A percentile compares a stretch with the other conserved stretches of the same genome.
These are phyloP conservation scores for Trichoderma asperellum DNA, from an alignment of 2,329 filamentous ascomycete genomes.

Conservation along the genomic window DNA sequence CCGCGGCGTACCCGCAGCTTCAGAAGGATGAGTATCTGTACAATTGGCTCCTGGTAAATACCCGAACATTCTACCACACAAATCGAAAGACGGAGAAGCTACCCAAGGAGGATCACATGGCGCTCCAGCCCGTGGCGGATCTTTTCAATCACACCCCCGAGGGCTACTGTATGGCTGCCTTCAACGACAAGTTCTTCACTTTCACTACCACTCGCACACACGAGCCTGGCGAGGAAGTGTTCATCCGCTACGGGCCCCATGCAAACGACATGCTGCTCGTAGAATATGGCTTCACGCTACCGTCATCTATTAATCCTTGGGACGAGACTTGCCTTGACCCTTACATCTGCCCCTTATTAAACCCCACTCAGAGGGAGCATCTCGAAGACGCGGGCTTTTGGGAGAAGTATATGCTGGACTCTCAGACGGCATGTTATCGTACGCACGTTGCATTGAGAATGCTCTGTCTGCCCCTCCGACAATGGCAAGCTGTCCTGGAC, in stretches of 20 bases:
- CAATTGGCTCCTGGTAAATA: conserved; percentile 64
- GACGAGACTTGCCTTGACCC: conserved; percentile 56
- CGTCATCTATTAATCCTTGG: conserved; percentile 52
- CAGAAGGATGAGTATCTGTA: conserved; percentile 53
- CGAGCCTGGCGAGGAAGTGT: conserved; percentile 63
- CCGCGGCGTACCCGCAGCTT: conserved; percentile 36
- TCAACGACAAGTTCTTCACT: conserved; percentile 55
- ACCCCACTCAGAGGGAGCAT: conserved; percentile 40
- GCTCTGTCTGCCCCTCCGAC: conserved; percentile 41
- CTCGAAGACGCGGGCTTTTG: conserved; percentile 55
- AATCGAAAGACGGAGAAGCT: conserved; percentile 50
- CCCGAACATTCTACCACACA: conserved; percentile 63
- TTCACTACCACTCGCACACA: conserved; percentile 58
- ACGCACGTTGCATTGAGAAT: conserved; percentile 58
- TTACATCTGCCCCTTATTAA: conserved; percentile 48
- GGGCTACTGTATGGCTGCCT: conserved; percentile 61
- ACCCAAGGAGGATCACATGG: conserved; percentile 62
- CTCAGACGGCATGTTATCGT: conserved; percentile 55
- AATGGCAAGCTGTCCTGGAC: conserved; percentile 53
- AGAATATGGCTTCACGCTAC: conserved; percentile 63
- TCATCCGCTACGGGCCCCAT: conserved; percentile 70
- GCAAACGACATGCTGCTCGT: conserved; percentile 71
- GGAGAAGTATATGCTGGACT: conserved; percentile 57
- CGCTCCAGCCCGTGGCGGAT: conserved; percentile 72
- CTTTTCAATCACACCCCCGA: conserved; percentile 64